Evolutionary conservation across 257 asterid genomes (phyloP), one percentile per base, ranked within the genome.

Genomic region (Ocimum tenuiflorum): DNA sequence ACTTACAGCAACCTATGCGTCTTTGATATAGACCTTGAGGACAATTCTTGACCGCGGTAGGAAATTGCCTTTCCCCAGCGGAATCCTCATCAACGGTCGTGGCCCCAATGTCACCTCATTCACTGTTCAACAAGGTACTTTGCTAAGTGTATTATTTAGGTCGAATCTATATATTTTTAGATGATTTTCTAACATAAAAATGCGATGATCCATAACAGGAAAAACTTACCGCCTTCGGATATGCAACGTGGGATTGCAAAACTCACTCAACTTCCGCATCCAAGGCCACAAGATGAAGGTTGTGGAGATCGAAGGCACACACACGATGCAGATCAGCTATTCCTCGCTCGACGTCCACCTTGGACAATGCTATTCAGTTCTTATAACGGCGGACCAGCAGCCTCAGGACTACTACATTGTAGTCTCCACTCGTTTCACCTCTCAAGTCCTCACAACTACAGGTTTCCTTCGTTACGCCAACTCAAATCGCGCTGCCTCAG

Each of bases 261-360:
- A 78, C 79, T 86, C 94, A 0, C 84, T 86, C 77, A 86, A 86
- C 64, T 68, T 86, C 77, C 82, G 94, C 4, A 75, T 86, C 43
- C 86, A 86, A 72, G 84, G 75, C 3, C 94, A 86, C 77, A 79
- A n/a, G n/a, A n/a, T n/a, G n/a, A n/a, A n/a, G n/a, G n/a, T n/a
- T n/a, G n/a, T n/a, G n/a, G n/a, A n/a, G n/a, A n/a, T n/a, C n/a
- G n/a, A n/a, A n/a, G n/a, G n/a, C n/a, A n/a, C n/a, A n/a, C n/a
- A n/a, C n/a, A 81, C 94, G 0, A 20, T 79, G 74, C 89, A 86
- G 62, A 79, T 78, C 11, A 70, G 75, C 48, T 80, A 77, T n/a
- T 82, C 88, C 2, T 80, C 83, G 19, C 78, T 82, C n/a, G 88
- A 82, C 54, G 12, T 82, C 41, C 88, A 82, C 22, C 62, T 80